Evolutionary conservation across 805 yeast genomes (phyloP), one percentile per base, ranked within the genome.

Genomic region (Alloascoidea africana): DNA sequence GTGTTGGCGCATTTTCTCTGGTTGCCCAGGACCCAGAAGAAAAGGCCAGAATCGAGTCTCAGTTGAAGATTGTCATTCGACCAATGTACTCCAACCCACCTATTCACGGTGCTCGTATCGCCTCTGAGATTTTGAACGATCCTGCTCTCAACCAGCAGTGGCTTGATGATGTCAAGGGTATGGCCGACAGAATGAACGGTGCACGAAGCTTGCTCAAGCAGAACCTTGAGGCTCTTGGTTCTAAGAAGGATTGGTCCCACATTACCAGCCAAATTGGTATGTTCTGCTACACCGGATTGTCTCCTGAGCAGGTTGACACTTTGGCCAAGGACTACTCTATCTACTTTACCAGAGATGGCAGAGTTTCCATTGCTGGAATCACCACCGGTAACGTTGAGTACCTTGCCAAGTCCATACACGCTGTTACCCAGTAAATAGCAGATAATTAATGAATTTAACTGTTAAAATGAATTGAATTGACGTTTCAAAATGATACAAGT

Each of bases 1-100:
- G 97, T 54, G 82, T 82, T 33, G 96, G 96, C 4, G 82, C 94
- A 8, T 63, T 86, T 46, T 73, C 79, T 37, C 60, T 70, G 18
- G 60, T 70, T 17, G 66, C 69, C 33, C 71, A 65, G 13, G 54
- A 66, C 39, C 62, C 54, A 44, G 68, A 65, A 50, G 65, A 55
- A 43, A 52, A 48, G 42, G 67, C 68, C 43, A 60, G 57, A 17
- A 70, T 76, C 49, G 86, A 66, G 60, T 83, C 91, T 4, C 94
- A 84, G 62, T 64, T 89, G 56, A 83, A 84, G 65, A 75, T 72
- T 53, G 69, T 82, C 48, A 77, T 84, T 42, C 73, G 97, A 55
- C 82, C 96, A 32, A 71, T 82, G 52, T 81, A 83, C 63, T 85
- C 96, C 4, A 84, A 91, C 46, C 96, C 97, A 23, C 95, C 97